Conservation (phyloP, 257 asterid species). For the Rhazya stricta region DNA sequence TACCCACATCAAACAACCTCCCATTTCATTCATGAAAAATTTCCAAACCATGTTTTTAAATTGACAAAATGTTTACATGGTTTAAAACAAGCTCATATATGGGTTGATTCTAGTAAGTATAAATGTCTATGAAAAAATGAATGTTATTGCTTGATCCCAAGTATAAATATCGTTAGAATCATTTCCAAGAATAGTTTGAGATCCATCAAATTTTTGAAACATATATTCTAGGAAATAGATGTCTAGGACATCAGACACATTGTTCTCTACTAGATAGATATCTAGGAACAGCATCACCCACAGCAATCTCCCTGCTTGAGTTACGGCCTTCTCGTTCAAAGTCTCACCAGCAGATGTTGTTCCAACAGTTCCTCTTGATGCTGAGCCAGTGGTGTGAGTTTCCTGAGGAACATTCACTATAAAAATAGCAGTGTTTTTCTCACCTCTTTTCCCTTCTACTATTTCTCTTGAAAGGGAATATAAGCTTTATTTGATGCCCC, state of each 20-base stretch:
- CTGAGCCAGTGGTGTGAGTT: slow-evolving; percentile 27
- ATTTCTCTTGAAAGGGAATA: no score
- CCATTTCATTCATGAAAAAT: no score
- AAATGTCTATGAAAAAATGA: no score
- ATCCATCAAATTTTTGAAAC: slow-evolving; percentile 69
- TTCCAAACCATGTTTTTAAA: no score
- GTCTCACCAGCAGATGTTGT: slow-evolving; percentile 51
- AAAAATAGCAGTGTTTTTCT: no score
- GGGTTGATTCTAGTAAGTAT: no score
- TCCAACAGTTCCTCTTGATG: slow-evolving; percentile 39
- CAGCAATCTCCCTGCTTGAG: slow-evolving; percentile 52
- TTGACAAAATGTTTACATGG: no score
- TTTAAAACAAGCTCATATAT: no score
- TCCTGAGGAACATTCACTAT: slow-evolving; percentile 31
- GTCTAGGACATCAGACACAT: slow-evolving; percentile 35
- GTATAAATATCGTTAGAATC: slow-evolving; percentile 77
- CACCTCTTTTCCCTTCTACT: no score
- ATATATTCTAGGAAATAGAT: slow-evolving; percentile 75
- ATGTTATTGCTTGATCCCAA: no score
- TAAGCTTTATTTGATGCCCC: no score
- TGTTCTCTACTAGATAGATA: slow-evolving; percentile 58
- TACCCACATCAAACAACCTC: no score
- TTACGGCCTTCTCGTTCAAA: slow-evolving; percentile 48
- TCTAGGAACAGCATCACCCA: slow-evolving; percentile 50
- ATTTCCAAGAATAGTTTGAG: slow-evolving; percentile 79